Percentiles rank a stretch among this genome's conserved stretches.
These are phyloP conservation scores for Articulospora tetracladia DNA, from an alignment of 495 filamentous ascomycete species.

Conservation along the genomic window DNA sequence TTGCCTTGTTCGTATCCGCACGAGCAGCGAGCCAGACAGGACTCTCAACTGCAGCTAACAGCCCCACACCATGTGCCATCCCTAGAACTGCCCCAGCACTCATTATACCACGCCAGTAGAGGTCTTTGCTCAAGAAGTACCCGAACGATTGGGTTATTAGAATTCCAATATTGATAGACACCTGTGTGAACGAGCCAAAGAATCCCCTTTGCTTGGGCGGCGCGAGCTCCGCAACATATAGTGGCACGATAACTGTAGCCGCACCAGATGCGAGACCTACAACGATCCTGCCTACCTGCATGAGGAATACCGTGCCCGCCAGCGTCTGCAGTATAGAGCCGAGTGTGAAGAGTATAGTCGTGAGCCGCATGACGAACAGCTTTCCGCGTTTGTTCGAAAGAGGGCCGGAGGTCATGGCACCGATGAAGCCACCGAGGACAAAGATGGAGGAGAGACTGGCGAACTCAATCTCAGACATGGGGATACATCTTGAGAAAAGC, in stretches of 20 bases:
- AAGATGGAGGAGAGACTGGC: conserved; percentile 84
- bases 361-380: conserved; percentile 63
- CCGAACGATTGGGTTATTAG: conserved; percentile 78
- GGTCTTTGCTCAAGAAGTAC: conserved; percentile 75
- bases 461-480: conserved; percentile 72
- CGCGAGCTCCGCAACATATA: conserved; percentile 89
- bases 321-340: conserved; percentile 74
- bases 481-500: conserved; percentile 70
- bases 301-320: conserved; percentile 58
- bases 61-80: conserved; percentile 56
- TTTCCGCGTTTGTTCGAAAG: conserved; percentile 70
- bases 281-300: conserved; percentile 72
- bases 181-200: conserved; percentile 88
- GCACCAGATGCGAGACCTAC: conserved; percentile 83
- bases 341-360: conserved; percentile 68
- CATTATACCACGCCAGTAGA: conserved; percentile 80
- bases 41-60: conserved; percentile 75
- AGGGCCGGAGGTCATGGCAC: conserved; percentile 74
- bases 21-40: conserved; percentile 79
- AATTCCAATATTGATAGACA: conserved; percentile 94
- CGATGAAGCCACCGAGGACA: conserved; percentile 82
- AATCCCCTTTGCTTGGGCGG: conserved; percentile 75
- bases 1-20: conserved; percentile 56
- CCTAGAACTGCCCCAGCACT: conserved; percentile 68
- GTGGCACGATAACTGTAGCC: conserved; percentile 87